A percentile compares a stretch with the other conserved stretches of the same genome.
Evolutionary conservation across 78 protist species (phyloP).

Genomic region (Creolimax fragrantissima): DNA sequence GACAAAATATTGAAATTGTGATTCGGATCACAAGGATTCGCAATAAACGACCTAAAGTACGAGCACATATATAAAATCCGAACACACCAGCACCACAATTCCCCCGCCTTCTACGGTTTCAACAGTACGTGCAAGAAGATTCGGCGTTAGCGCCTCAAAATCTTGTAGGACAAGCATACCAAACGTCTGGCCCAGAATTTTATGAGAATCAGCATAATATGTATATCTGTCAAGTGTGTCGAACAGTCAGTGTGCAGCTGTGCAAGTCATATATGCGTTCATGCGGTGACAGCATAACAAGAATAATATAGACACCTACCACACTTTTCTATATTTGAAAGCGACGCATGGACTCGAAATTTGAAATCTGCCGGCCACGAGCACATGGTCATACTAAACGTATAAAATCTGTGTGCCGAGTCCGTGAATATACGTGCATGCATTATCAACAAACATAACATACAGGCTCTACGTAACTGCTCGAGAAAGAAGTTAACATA

Average conservation of each 20-base stretch:
- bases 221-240: slow-evolving; percentile 11
- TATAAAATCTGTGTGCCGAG: too few relatives aligned
- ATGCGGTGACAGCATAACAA: too few relatives aligned
- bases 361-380: too few relatives aligned
- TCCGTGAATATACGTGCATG: too few relatives aligned
- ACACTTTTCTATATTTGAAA: too few relatives aligned
- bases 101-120: slow-evolving; percentile 99
- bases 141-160: slow-evolving; percentile 97
- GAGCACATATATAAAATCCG: neutral
- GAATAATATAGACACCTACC: too few relatives aligned
- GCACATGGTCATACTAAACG: too few relatives aligned
- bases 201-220: slow-evolving; percentile 93
- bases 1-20: neutral
- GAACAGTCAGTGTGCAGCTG: neutral
- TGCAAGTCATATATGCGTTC: neutral
- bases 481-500: too few relatives aligned
- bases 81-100: slow-evolving; percentile 54
- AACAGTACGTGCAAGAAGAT: slow-evolving; percentile 92
- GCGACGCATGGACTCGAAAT: too few relatives aligned
- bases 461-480: too few relatives aligned
- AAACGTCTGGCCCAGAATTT: slow-evolving; percentile 93
- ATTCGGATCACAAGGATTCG: neutral
- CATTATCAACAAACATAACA: too few relatives aligned
- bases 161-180: slow-evolving; percentile 97
- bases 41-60: neutral